Percentiles rank a stretch among this genome's conserved stretches.
Conservation (phyloP, 176 grass and related monocot species). For the Eremochloa ophiuroides region DNA sequence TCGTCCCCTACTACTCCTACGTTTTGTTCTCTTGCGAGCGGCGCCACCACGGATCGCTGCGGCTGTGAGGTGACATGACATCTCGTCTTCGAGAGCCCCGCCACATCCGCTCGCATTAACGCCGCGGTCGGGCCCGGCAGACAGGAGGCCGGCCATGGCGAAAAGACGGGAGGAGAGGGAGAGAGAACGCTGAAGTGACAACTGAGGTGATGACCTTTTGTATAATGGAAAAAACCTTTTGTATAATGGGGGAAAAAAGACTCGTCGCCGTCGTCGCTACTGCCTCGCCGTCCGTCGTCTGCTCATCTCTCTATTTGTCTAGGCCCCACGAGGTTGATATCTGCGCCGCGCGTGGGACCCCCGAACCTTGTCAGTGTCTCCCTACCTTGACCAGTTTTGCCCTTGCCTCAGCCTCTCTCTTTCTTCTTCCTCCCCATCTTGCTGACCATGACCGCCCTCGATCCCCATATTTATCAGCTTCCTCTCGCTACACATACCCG, state of each 20-base stretch:
- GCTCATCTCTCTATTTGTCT: not conserved
- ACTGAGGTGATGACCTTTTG: constrained; percentile 41
- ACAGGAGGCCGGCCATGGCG: constrained; percentile 22
- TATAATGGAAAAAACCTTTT: constrained; percentile 23
- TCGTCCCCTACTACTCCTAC: not conserved
- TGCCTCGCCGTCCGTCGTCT: not conserved
- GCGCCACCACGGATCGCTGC: not conserved
- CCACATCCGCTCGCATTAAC: constrained; percentile 19
- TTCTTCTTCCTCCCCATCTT: not conserved
- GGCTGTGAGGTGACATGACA: constrained; percentile 31
- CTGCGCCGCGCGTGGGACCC: constrained; percentile 30
- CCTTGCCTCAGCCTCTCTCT: not conserved
- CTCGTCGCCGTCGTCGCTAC: not conserved
- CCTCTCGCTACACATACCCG: not conserved
- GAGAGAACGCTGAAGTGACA: constrained; percentile 37
- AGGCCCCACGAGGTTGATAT: constrained; percentile 44
- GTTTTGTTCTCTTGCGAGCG: not conserved
- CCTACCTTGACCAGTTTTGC: not conserved
- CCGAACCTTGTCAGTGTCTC: not conserved
- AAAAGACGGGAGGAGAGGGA: not conserved
- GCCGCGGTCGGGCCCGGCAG: constrained; percentile 3
- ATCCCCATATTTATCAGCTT: not conserved
- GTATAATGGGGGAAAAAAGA: not conserved
- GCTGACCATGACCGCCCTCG: not conserved
- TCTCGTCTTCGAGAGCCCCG: not conserved